phyloP scores from a whole-genome alignment of 352 stramenopile species.

The Halophytophthora batemanensis region DNA sequence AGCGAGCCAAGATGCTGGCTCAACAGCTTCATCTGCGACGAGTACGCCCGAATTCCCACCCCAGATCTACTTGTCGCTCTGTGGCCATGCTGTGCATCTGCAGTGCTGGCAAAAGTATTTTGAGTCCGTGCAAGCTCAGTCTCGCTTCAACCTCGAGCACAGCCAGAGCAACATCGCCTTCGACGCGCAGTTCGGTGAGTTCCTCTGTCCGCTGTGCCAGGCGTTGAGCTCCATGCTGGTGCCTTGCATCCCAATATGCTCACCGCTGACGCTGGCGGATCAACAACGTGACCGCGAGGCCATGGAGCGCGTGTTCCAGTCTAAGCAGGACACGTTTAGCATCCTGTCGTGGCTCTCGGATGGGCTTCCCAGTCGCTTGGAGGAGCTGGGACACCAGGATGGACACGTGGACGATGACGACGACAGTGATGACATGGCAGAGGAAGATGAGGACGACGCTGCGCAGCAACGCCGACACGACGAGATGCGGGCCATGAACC shows the following conservation, averaged over 20 bases:
- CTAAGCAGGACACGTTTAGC: conserved; percentile 64
- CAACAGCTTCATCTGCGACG: conserved; percentile 7
- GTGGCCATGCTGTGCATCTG: conserved; percentile 89
- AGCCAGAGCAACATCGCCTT: conserved; percentile 82
- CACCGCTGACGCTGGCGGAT: conserved; percentile 51
- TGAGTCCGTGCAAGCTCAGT: conserved; percentile 76
- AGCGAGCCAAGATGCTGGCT: conserved; percentile 11
- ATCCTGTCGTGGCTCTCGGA: conserved; percentile 61
- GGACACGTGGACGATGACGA: conserved; percentile 33
- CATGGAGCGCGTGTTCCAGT: conserved; percentile 73
- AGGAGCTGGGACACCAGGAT: conserved; percentile 31
- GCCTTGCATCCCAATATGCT: conserved; percentile 64
- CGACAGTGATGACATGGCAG: conserved; percentile 8
- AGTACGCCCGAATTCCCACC: conserved; percentile 40
- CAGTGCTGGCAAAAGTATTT: conserved; percentile 90
- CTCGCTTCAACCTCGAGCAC: conserved; percentile 64
- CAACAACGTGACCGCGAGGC: conserved; percentile 53
- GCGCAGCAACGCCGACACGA: conserved; percentile 24
- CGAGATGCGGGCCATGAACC: conserved; percentile 68
- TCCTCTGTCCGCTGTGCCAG: conserved; percentile 90
- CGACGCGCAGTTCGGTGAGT: conserved; percentile 83
- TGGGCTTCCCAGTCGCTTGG: conserved; percentile 44
- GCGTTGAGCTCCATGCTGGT: conserved; percentile 89
- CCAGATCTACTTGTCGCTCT: conserved; percentile 75
- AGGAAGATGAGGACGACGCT: conserved; percentile 6